Evolutionary conservation across 805 yeast genomes (phyloP).

Genomic region (Saturnispora diversa): DNA sequence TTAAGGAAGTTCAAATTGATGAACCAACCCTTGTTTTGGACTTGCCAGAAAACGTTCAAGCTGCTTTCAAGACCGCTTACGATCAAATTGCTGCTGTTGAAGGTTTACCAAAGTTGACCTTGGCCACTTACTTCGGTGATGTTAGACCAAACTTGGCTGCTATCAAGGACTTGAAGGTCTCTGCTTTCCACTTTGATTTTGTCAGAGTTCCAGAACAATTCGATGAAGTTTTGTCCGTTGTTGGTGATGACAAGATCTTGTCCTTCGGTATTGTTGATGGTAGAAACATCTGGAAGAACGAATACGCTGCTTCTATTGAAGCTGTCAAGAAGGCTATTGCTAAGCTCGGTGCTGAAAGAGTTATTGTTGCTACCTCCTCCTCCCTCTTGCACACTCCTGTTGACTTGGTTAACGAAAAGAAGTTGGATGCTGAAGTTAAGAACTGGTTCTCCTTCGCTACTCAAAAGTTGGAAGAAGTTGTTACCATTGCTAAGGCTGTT

Average conservation of each 20-base stretch:
- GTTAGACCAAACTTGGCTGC: constrained; percentile 93
- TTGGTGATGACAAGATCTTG: constrained; percentile 64
- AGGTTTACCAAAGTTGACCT: constrained; percentile 67
- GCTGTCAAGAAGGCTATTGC: constrained; percentile 75
- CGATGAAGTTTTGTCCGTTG: constrained; percentile 63
- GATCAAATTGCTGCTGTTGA: constrained; percentile 60
- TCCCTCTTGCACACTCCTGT: constrained; percentile 98
- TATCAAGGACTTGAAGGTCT: constrained; percentile 82
- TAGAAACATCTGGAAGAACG: constrained; percentile 99
- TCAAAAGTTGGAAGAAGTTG: constrained; percentile 91
- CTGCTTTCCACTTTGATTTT: constrained; percentile 94
- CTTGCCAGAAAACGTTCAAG: constrained; percentile 74
- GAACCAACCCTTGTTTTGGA: constrained; percentile 96
- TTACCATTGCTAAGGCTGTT: constrained; percentile 77
- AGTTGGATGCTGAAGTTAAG: constrained; percentile 83
- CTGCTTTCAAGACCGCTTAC: constrained; percentile 84
- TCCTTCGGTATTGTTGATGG: constrained; percentile 98
- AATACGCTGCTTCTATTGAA: constrained; percentile 79
- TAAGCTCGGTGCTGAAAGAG: constrained; percentile 76
- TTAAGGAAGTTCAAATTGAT: constrained; percentile 89
- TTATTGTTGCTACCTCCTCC: constrained; percentile 93
- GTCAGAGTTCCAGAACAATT: constrained; percentile 96
- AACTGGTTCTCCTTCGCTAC: constrained; percentile 99
- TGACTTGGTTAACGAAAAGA: constrained; percentile 85
- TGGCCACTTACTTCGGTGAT: constrained; percentile 96